Evolutionary conservation across 352 stramenopile genomes (phyloP), one percentile per base, ranked within the genome.

Genomic region (Phytopythium cucurbitacearum): DNA sequence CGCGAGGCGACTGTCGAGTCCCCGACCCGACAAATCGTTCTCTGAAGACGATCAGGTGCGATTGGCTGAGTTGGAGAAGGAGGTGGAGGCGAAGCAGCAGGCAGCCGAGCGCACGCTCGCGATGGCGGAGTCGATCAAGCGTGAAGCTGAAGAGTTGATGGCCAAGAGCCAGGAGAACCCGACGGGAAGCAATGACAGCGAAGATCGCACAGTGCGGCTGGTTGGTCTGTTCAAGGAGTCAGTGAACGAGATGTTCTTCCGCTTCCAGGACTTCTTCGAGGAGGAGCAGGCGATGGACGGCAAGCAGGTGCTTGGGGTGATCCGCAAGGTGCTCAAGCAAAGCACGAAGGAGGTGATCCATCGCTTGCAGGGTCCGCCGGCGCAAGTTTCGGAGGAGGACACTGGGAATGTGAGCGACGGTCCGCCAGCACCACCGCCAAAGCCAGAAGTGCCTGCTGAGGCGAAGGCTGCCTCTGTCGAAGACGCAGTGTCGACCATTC

Each of bases 241-340:
- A 0, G 71, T 90, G 53, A 92, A 89, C 57, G 79, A 90, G 12
- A 85, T 92, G 69, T 90, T 90, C 52, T 90, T 85, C 59, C 82
- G 76, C 4, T 89, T 92, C 51, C 79, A 92, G 42, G 82, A 92
- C 33, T 60, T 85, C 35, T 90, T 92, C 51, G 82, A 92, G 60
- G 76, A 87, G 39, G 73, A 84, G 28, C 67, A 59, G 4, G 60
- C 67, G 0, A 51, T 90, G 12, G 77, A 92, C 33, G 65, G 74
- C 40, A 85, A 84, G 45, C 82, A 92, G 44, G 80, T 89, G 53
- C 72, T 90, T 28, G 70, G 51, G 13, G 73, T 81, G 3, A 87
- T 92, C 62, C 77, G 79, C 35, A 89, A 89, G 60, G 77, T 92
- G 21, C 62, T 92, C 37, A 88, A 89, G 52, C 76, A 87, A 12